These are phyloP conservation scores for Actinidia arguta DNA, from an alignment of 179 eudicot genomes.

Conservation along the genomic window DNA sequence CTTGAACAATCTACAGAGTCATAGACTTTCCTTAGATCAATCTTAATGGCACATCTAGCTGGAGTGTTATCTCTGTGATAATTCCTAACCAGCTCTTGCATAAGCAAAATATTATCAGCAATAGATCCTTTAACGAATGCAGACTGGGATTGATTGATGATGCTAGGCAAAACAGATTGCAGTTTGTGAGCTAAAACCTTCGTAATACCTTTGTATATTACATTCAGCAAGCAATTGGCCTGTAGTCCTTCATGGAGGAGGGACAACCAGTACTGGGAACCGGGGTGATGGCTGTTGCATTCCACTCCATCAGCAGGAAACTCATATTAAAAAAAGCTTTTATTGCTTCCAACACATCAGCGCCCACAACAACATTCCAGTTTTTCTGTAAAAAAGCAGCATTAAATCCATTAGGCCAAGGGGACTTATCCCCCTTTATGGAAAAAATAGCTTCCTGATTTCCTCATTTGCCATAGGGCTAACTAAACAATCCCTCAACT, in stretches of 20 bases:
- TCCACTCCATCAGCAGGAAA: too few relatives aligned
- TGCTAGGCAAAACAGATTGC: too few relatives aligned
- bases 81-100: not conserved
- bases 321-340: not conserved
- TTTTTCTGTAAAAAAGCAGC: too few relatives aligned
- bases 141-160: too few relatives aligned
- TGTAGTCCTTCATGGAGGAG: not conserved
- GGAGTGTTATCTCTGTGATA: too few relatives aligned
- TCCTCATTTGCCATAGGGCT: not conserved
- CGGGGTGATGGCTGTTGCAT: not conserved
- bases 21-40: not conserved
- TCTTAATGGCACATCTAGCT: not conserved
- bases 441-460: not conserved
- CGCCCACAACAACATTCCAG: not conserved
- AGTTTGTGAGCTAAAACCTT: not conserved
- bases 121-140: slow-evolving; percentile 2
- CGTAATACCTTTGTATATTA: not conserved
- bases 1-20: not conserved
- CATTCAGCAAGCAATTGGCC: slow-evolving; percentile 1
- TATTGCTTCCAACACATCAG: not conserved
- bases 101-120: not conserved
- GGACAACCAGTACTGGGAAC: not conserved
- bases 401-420: too few relatives aligned
- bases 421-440: not conserved
- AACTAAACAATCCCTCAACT: not conserved